Evolutionary conservation across 169 alveolate species (phyloP).

Genomic region (Babesia caballi): DNA sequence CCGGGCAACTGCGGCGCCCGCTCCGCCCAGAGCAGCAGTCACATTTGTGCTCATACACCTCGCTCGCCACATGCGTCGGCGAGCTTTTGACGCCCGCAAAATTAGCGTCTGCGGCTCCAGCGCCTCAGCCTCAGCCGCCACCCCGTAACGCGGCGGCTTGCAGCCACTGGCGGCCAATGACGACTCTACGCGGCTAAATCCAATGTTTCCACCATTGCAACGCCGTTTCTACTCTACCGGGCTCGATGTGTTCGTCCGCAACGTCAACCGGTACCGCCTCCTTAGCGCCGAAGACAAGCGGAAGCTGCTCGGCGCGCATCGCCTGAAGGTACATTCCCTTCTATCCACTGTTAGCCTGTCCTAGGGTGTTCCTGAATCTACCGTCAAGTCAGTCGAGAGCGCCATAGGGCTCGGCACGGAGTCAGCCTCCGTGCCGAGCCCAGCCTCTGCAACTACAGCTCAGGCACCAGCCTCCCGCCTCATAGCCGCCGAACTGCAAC

Average conservation of each 20-base stretch:
- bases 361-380: conserved; percentile 11
- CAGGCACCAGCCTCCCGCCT: not conserved
- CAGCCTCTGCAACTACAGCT: not conserved
- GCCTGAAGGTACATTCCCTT: conserved; percentile 36
- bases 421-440: not conserved
- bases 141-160: no score
- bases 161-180: no score
- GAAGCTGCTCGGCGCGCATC: conserved; percentile 43
- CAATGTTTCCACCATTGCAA: not conserved
- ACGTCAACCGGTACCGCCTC: conserved; percentile 37
- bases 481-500: conserved; percentile 13
- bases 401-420: conserved; percentile 5
- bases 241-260: conserved; percentile 28
- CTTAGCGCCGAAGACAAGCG: conserved; percentile 53
- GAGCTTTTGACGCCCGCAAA: no score
- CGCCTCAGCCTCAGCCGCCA: no score
- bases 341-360: no score
- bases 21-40: not conserved
- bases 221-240: conserved; percentile 38
- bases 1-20: conserved; percentile 9
- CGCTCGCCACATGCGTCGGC: not conserved
- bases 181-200: no score
- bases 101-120: no score
- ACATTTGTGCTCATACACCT: conserved; percentile 14
- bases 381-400: conserved; percentile 14